Evolutionary conservation across 2,329 filamentous ascomycete species (phyloP).

Genomic region (Xenoacremonium recifei): DNA sequence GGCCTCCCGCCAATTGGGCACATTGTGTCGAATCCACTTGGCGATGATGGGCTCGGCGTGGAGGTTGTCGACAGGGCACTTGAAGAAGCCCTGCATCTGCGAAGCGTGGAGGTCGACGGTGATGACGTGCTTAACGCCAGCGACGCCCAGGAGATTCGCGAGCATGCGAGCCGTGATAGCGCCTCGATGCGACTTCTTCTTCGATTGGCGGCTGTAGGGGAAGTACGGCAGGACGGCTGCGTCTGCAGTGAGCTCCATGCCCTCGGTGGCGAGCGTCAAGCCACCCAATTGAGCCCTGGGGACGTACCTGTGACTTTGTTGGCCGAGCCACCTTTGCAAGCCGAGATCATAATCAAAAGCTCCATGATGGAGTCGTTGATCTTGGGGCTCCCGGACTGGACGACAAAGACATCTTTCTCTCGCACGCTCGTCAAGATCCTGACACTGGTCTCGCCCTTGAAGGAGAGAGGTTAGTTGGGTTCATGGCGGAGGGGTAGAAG

Average conservation of each 20-base stretch:
- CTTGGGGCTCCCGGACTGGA: constrained; percentile 91
- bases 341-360: constrained; percentile 97
- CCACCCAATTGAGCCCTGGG: constrained; percentile 6
- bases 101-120: constrained; percentile 94
- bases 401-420: constrained; percentile 98
- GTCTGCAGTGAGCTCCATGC: constrained; percentile 14
- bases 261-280: no score
- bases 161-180: constrained; percentile 97
- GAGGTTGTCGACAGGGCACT: constrained; percentile 94
- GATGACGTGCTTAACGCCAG: constrained; percentile 95
- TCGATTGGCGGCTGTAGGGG: constrained; percentile 98
- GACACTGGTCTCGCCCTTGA: constrained; percentile 67
- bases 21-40: constrained; percentile 89
- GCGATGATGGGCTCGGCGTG: constrained; percentile 94
- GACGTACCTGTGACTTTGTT: constrained; percentile 89
- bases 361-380: constrained; percentile 99
- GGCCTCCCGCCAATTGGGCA: constrained; percentile 82
- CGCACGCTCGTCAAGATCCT: constrained; percentile 75
- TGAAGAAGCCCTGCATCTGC: constrained; percentile 99
- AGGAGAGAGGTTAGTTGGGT: constrained; percentile 16
- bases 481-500: background rate
- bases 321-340: constrained; percentile 95
- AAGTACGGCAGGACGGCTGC: constrained; percentile 89
- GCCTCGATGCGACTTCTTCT: constrained; percentile 96
- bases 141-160: constrained; percentile 88